Conservation (phyloP, 306 rosid species). For the Astragalus membranaceus region DNA sequence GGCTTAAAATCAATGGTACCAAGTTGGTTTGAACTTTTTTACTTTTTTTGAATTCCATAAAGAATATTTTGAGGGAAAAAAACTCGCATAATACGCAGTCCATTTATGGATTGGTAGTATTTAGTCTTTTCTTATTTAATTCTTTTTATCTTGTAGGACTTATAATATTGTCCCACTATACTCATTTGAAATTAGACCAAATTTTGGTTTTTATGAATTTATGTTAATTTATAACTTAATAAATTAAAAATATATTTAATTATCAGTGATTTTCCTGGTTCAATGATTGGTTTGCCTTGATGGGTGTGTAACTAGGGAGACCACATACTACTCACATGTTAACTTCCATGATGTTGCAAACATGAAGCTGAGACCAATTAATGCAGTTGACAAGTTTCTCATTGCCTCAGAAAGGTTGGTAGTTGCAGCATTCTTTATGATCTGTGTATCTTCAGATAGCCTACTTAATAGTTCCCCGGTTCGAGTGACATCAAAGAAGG, state of each 20-base stretch:
- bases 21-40: neutral
- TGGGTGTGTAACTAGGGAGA: neutral
- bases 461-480: constrained; percentile 86
- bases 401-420: constrained; percentile 85
- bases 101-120: neutral
- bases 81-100: neutral
- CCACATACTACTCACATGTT: constrained; percentile 46
- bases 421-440: constrained; percentile 82
- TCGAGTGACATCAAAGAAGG: constrained; percentile 74
- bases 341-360: constrained; percentile 70
- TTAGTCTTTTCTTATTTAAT: neutral
- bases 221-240: neutral
- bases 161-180: neutral
- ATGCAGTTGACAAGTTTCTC: constrained; percentile 55
- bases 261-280: neutral
- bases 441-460: constrained; percentile 82
- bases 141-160: neutral
- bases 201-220: neutral
- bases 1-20: neutral
- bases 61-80: neutral
- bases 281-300: neutral
- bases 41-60: neutral
- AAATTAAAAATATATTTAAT: neutral
- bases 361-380: constrained; percentile 74
- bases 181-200: neutral